Percentiles rank a stretch among this genome's conserved stretches.
These are phyloP conservation scores for Hansenula lynferdii DNA, from an alignment of 1,139 yeast species.

Conservation along the genomic window DNA sequence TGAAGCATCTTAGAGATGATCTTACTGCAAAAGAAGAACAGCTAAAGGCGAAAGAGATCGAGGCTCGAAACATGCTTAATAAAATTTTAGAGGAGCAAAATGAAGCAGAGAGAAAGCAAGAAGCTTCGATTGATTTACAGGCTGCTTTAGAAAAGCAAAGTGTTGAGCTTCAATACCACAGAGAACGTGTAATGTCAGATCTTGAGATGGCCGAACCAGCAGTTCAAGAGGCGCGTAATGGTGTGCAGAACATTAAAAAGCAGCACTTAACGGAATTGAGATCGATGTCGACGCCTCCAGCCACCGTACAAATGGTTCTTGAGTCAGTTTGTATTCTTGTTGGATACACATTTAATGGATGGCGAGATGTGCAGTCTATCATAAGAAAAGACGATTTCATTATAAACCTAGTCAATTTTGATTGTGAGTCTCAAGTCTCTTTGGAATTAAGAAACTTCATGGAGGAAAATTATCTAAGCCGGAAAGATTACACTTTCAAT, in stretches of 20 bases:
- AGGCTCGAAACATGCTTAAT: constrained; percentile 69
- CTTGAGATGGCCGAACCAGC: constrained; percentile 81
- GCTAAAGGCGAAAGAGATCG: constrained; percentile 52
- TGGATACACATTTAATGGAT: constrained; percentile 62
- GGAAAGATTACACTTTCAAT: constrained; percentile 65
- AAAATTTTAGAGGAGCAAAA: constrained; percentile 84
- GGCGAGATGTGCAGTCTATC: constrained; percentile 85
- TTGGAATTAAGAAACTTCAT: constrained; percentile 46
- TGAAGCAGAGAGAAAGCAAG: constrained; percentile 88
- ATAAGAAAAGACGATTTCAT: constrained; percentile 87
- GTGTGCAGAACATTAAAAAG: constrained; percentile 88
- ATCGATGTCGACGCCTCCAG: constrained; percentile 90
- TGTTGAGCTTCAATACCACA: constrained; percentile 50
- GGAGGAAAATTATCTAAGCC: constrained; percentile 55
- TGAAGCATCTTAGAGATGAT: constrained; percentile 50
- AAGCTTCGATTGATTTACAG: constrained; percentile 77
- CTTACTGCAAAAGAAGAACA: constrained; percentile 49
- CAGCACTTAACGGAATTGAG: constrained; percentile 87
- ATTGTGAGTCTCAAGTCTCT: constrained; percentile 57
- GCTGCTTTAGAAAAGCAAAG: constrained; percentile 69
- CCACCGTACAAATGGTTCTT: constrained; percentile 76
- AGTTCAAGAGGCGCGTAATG: constrained; percentile 74
- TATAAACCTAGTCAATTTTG: constrained; percentile 71
- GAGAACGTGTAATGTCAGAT: constrained; percentile 52
- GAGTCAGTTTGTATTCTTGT: constrained; percentile 84